Percentiles rank a stretch among this genome's conserved stretches.
phyloP scores from a whole-genome alignment of 2,329 filamentous ascomycete genomes.

The Alternaria sp. region DNA sequence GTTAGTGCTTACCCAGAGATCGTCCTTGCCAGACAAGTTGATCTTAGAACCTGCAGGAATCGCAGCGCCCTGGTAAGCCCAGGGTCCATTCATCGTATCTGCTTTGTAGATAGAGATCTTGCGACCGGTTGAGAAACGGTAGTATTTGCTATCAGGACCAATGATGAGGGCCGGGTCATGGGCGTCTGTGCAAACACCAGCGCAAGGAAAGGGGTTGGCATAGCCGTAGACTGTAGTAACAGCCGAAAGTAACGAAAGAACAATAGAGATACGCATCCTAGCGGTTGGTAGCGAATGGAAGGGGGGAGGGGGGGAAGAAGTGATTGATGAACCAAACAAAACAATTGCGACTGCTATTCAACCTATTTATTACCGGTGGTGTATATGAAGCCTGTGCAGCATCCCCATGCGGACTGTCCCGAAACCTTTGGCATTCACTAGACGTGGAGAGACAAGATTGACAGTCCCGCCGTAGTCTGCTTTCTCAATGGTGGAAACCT shows the following conservation, averaged over 20 bases:
- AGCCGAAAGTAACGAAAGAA: constrained; percentile 31
- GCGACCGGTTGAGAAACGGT: constrained; percentile 62
- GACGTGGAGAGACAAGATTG: constrained; percentile 9
- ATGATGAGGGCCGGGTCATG: constrained; percentile 62
- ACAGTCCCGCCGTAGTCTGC: not conserved
- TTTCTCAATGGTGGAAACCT: constrained; percentile 17
- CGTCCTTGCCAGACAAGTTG: constrained; percentile 56
- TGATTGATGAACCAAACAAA: not conserved
- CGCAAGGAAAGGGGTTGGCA: constrained; percentile 53
- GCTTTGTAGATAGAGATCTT: constrained; percentile 61
- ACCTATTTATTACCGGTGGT: constrained; percentile 9
- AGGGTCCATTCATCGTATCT: constrained; percentile 59
- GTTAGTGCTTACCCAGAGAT: constrained; percentile 58
- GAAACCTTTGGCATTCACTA: constrained; percentile 2
- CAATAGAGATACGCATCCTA: constrained; percentile 32
- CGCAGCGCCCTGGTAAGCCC: constrained; percentile 59
- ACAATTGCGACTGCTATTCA: not conserved
- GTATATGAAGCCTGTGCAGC: not conserved
- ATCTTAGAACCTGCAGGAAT: constrained; percentile 59
- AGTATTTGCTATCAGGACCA: constrained; percentile 61
- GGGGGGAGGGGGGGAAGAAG: not conserved
- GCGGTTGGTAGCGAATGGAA: not conserved
- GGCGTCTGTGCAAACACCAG: constrained; percentile 54
- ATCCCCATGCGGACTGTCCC: not conserved
- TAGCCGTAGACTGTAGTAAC: constrained; percentile 44